These are phyloP conservation scores for Sphagnum contortum DNA, from an alignment of 225 moss, liverwort and hornwort species.

Conservation along the genomic window DNA sequence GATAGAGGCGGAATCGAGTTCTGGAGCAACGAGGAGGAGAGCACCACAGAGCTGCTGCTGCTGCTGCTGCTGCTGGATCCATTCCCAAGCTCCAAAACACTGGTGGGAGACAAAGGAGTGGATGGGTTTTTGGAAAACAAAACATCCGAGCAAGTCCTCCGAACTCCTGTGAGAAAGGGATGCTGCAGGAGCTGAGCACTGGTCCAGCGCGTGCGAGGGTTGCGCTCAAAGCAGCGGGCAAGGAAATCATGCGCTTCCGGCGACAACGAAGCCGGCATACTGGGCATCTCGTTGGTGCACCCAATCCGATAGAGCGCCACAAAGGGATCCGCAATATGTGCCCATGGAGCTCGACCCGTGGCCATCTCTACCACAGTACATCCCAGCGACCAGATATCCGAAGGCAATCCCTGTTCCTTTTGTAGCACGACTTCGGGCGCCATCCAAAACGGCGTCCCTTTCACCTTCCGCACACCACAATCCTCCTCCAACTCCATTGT, in stretches of 20 bases:
- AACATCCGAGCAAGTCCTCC: too few relatives aligned
- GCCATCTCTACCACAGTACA: background rate
- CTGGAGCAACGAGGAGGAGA: too few relatives aligned
- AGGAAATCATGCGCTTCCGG: slow-evolving; percentile 16
- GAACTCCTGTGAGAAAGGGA: slow-evolving; percentile 5
- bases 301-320: slow-evolving; percentile 5
- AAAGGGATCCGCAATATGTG: too few relatives aligned
- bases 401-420: slow-evolving; percentile 26
- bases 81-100: too few relatives aligned
- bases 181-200: slow-evolving; percentile 17
- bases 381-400: slow-evolving; percentile 17
- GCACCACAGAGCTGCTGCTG: too few relatives aligned
- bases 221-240: slow-evolving; percentile 16
- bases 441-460: slow-evolving; percentile 20
- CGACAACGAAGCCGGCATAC: slow-evolving; percentile 13
- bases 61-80: too few relatives aligned
- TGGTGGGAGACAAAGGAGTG: too few relatives aligned
- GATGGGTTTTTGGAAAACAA: too few relatives aligned
- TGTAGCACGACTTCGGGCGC: slow-evolving; percentile 30
- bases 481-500: too few relatives aligned
- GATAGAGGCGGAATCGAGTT: too few relatives aligned
- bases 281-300: slow-evolving; percentile 19
- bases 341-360: too few relatives aligned
- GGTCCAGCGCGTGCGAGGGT: slow-evolving; percentile 17
- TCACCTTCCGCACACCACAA: too few relatives aligned